Evolutionary conservation across 1,284 basidiomycete species (phyloP).

Genomic region (Malassezia nana): DNA sequence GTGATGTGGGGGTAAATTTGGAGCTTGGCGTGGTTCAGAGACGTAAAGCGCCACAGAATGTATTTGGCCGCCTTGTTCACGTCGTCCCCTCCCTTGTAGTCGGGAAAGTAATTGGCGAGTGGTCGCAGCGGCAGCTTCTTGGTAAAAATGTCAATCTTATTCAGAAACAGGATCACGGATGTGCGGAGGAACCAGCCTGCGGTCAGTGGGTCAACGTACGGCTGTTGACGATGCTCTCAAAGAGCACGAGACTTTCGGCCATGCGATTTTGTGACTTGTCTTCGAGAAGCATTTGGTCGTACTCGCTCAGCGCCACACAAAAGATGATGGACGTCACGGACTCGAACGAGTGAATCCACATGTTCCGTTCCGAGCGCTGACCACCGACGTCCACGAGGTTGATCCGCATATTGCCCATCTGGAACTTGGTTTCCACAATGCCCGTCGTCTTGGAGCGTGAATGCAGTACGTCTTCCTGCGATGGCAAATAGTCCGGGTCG

Average conservation of each 20-base stretch:
- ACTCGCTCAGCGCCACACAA: conserved; percentile 46
- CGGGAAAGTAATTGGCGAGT: conserved; percentile 79
- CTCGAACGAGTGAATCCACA: conserved; percentile 48
- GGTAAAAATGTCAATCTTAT: conserved; percentile 95
- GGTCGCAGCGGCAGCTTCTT: conserved; percentile 67
- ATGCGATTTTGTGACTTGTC: conserved; percentile 65
- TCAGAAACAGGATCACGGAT: conserved; percentile 68
- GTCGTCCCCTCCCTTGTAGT: conserved; percentile 79
- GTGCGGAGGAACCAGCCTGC: conserved; percentile 93
- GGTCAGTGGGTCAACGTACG: conserved; percentile 19
- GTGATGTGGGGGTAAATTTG: conserved; percentile 50
- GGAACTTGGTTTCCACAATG: conserved; percentile 69
- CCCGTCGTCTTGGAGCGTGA: conserved; percentile 85
- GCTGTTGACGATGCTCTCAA: conserved; percentile 84
- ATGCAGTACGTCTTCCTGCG: conserved; percentile 76
- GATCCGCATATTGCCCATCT: conserved; percentile 50
- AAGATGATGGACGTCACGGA: conserved; percentile 44
- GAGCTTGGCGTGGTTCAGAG: conserved; percentile 62
- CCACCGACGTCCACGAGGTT: conserved; percentile 46
- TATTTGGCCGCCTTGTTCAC: conserved; percentile 98
- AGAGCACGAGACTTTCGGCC: conserved; percentile 82
- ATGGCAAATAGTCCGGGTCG: conserved; percentile 67
- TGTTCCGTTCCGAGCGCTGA: conserved; percentile 42
- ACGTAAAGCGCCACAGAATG: conserved; percentile 92
- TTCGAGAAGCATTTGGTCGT: conserved; percentile 36